These are phyloP conservation scores for Ogataea ganodermae DNA, from an alignment of 805 yeast genomes.

Conservation along the genomic window DNA sequence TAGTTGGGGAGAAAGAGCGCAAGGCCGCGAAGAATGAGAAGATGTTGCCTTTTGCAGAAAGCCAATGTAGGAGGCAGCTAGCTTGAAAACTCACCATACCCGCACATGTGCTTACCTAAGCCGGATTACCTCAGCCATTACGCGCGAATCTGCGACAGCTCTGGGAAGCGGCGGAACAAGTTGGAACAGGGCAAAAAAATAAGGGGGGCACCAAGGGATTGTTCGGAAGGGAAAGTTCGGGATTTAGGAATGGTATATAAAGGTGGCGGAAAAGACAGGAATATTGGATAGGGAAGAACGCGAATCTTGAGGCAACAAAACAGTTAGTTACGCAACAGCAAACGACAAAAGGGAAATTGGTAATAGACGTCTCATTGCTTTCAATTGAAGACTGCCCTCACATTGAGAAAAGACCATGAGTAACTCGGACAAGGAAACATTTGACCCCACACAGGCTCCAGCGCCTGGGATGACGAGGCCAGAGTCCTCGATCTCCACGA, in stretches of 20 bases:
- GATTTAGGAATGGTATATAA: neutral
- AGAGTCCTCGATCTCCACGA: constrained; percentile 9
- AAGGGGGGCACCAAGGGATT: neutral
- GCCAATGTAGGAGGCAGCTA: too few relatives aligned
- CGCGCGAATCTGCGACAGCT: neutral
- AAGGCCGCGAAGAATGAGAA: too few relatives aligned
- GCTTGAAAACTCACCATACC: too few relatives aligned
- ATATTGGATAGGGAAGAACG: neutral
- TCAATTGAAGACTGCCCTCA: neutral
- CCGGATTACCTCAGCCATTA: neutral
- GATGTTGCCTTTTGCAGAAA: too few relatives aligned
- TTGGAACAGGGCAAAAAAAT: constrained; percentile 3
- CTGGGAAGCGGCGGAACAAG: neutral
- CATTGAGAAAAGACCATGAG: neutral
- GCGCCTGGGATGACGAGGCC: constrained; percentile 11
- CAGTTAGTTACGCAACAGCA: neutral
- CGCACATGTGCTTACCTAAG: neutral
- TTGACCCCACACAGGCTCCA: neutral
- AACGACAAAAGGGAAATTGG: neutral
- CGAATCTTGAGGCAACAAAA: neutral
- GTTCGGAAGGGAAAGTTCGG: neutral
- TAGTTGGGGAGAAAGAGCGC: too few relatives aligned
- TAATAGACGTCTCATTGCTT: neutral
- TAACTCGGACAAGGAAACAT: neutral
- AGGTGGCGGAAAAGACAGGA: neutral